Conservation (phyloP, 306 rosid species). For the Lathyrus oleraceus region DNA sequence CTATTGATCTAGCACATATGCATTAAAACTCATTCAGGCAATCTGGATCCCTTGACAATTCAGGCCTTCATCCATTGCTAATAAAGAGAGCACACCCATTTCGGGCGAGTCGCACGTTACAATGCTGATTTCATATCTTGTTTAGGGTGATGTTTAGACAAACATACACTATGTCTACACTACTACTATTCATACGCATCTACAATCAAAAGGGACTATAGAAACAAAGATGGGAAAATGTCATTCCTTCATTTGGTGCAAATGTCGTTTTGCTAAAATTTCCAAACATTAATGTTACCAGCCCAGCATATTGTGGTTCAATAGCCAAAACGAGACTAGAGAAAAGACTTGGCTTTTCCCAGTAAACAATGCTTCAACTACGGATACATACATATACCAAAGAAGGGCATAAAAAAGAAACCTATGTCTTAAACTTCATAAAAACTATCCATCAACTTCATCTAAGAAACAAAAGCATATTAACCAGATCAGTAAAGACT, state of each 20-base stretch:
- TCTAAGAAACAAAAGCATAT: slow-evolving; percentile 37
- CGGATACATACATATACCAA: slow-evolving; percentile 9
- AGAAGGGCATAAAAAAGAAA: slow-evolving; percentile 32
- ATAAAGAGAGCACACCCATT: neutral
- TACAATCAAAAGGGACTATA: neutral
- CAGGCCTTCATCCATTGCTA: neutral
- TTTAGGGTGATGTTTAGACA: neutral
- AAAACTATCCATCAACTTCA: slow-evolving; percentile 37
- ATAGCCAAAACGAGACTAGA: neutral
- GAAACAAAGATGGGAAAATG: neutral
- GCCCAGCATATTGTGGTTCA: neutral
- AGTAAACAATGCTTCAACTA: slow-evolving; percentile 30
- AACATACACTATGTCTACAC: neutral
- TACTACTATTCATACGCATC: neutral
- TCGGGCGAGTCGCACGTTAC: neutral
- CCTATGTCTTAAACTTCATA: slow-evolving; percentile 36
- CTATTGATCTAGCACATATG: too few species aligned
- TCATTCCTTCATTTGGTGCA: slow-evolving; percentile 18
- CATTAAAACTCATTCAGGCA: too few species aligned
- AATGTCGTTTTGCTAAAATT: neutral
- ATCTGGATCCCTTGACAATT: neutral
- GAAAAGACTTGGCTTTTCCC: slow-evolving; percentile 29
- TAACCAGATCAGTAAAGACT: slow-evolving; percentile 37
- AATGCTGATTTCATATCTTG: neutral
- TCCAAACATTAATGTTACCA: neutral